Conservation (phyloP, 2,329 filamentous ascomycete species). For the Ophiostoma sp. region DNA sequence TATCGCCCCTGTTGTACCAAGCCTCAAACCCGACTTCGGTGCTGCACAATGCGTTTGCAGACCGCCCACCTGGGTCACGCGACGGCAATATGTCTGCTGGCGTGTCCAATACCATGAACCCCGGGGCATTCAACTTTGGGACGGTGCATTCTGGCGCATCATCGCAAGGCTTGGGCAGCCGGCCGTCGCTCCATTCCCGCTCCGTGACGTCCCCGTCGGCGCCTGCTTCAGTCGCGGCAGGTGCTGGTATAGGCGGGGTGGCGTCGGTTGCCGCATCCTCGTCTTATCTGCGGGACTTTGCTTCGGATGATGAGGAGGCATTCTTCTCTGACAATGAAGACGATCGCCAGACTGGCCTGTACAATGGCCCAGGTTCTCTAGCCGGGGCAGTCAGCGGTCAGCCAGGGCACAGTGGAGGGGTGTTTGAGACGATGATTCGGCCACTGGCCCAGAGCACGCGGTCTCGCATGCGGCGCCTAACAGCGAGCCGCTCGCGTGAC, state of each 20-base stretch:
- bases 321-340: constrained; percentile 75
- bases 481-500: constrained; percentile 48
- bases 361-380: background rate
- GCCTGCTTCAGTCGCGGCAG: constrained; percentile 32
- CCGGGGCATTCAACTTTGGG: constrained; percentile 48
- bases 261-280: constrained; percentile 67
- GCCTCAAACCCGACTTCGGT: constrained; percentile 71
- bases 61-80: constrained; percentile 59
- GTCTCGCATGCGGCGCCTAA: constrained; percentile 57
- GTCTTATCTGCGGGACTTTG: constrained; percentile 55
- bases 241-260: constrained; percentile 38
- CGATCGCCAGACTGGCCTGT: constrained; percentile 39
- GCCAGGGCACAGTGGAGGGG: background rate
- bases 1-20: constrained; percentile 81
- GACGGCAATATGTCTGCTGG: constrained; percentile 43
- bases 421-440: constrained; percentile 56
- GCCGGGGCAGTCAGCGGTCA: background rate
- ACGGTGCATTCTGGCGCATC: background rate
- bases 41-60: constrained; percentile 84
- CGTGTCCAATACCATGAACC: constrained; percentile 54
- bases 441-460: constrained; percentile 53
- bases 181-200: constrained; percentile 70
- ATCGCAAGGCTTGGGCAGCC: constrained; percentile 31
- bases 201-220: constrained; percentile 78
- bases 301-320: constrained; percentile 77